Conservation (phyloP, 2,329 filamentous ascomycete genomes). For the Aspergillus quadricinctus region DNA sequence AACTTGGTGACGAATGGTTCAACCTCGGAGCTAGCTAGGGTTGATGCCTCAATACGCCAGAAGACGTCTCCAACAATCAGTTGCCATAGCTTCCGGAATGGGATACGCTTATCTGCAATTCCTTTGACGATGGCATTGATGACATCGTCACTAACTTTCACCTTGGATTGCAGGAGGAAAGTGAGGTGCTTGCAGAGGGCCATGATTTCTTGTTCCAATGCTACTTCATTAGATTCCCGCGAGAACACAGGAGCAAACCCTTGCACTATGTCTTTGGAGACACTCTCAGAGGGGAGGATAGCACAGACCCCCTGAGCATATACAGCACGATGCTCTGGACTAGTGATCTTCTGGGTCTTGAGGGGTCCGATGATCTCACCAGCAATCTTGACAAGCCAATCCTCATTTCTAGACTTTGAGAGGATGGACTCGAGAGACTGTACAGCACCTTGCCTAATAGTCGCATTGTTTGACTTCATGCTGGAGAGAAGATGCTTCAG, state of each 20-base stretch:
- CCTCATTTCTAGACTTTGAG: constrained; percentile 54
- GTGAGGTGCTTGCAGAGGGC: constrained; percentile 64
- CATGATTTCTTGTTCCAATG: constrained; percentile 69
- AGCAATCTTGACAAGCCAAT: constrained; percentile 61
- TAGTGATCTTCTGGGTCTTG: constrained; percentile 77
- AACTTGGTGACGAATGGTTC: constrained; percentile 47
- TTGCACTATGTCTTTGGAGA: constrained; percentile 63
- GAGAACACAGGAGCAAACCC: constrained; percentile 64
- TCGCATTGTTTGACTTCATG: constrained; percentile 80
- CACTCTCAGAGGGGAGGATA: constrained; percentile 56
- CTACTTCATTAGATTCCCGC: constrained; percentile 87
- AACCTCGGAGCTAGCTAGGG: constrained; percentile 46
- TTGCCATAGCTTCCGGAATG: constrained; percentile 75
- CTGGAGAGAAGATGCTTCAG: constrained; percentile 86
- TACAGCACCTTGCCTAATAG: constrained; percentile 71
- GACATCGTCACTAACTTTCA: constrained; percentile 61
- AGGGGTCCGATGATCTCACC: constrained; percentile 76
- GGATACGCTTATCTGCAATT: constrained; percentile 75
- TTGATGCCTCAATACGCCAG: constrained; percentile 50
- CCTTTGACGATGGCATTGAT: constrained; percentile 75
- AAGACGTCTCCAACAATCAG: constrained; percentile 68
- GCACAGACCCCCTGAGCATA: constrained; percentile 75
- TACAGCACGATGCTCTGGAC: constrained; percentile 76
- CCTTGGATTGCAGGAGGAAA: constrained; percentile 57
- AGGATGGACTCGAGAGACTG: constrained; percentile 70